Conservation (phyloP, 2,329 filamentous ascomycete genomes). For the Pestalotiopsis sp. region DNA sequence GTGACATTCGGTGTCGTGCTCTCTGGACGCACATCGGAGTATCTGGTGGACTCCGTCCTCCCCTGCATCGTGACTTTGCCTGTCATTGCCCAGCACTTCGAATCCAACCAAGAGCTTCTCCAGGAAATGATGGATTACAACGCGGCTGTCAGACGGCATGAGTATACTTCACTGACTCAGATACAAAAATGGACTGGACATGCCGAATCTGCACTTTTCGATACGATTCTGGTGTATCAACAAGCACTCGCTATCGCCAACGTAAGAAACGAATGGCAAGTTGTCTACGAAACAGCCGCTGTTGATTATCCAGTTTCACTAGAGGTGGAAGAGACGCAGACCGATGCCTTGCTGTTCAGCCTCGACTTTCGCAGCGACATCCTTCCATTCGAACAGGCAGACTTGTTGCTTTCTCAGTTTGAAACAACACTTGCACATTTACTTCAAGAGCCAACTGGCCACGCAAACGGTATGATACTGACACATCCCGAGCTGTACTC, state of each 20-base stretch:
- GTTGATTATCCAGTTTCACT: constrained; percentile 82
- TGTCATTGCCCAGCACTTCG: constrained; percentile 58
- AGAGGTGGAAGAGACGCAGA: constrained; percentile 65
- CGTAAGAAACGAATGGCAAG: constrained; percentile 52
- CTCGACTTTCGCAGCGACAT: constrained; percentile 68
- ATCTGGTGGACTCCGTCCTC: constrained; percentile 64
- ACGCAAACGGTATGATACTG: constrained; percentile 40
- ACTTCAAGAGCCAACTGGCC: constrained; percentile 48
- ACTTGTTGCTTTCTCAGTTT: constrained; percentile 70
- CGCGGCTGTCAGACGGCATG: constrained; percentile 65
- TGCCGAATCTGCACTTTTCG: constrained; percentile 70
- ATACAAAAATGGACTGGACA: constrained; percentile 75
- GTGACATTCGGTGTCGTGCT: constrained; percentile 82
- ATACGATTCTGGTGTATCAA: constrained; percentile 85
- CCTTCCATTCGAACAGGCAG: constrained; percentile 70
- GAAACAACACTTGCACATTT: constrained; percentile 67
- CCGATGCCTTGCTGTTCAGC: constrained; percentile 58
- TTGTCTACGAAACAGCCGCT: constrained; percentile 66
- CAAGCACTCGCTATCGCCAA: constrained; percentile 31
- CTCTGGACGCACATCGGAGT: constrained; percentile 69
- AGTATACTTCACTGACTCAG: constrained; percentile 70
- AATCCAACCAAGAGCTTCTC: constrained; percentile 61
- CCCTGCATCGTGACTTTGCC: constrained; percentile 85
- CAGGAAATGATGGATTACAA: constrained; percentile 68
- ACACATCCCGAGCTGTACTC: constrained; percentile 55